Conservation (phyloP, 352 stramenopile genomes). For the Phytopythium delawarense region DNA sequence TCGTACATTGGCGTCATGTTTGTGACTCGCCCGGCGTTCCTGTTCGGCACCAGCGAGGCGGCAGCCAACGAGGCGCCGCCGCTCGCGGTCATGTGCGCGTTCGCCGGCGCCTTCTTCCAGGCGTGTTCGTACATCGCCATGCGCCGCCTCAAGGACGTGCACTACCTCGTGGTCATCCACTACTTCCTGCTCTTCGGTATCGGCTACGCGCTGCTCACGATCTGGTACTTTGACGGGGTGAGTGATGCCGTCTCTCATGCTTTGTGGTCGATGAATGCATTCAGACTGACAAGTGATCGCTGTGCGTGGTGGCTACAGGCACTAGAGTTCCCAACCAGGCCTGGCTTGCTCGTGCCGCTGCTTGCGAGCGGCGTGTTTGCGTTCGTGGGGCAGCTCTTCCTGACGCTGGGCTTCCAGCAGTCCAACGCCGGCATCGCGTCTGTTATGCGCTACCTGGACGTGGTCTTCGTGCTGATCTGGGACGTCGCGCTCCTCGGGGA, state of each 20-base stretch:
- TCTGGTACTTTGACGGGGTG: constrained; percentile 23
- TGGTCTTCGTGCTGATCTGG: constrained; percentile 70
- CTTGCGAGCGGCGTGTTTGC: constrained; percentile 15
- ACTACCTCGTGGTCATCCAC: constrained; percentile 32
- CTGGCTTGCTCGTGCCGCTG: constrained; percentile 4
- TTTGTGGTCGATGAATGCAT: not conserved
- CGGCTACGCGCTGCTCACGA: constrained; percentile 23
- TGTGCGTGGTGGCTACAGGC: constrained; percentile 2
- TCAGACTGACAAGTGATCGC: not conserved
- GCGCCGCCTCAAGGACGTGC: constrained; percentile 27
- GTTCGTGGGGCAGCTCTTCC: constrained; percentile 39
- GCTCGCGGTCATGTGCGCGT: constrained; percentile 29
- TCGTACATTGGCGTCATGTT: constrained; percentile 25
- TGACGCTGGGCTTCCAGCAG: constrained; percentile 50
- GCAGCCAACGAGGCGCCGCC: constrained; percentile 11
- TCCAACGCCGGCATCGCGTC: constrained; percentile 35
- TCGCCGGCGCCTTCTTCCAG: constrained; percentile 24
- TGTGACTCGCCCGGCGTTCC: constrained; percentile 14
- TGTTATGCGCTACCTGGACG: constrained; percentile 49
- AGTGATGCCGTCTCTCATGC: constrained; percentile 3
- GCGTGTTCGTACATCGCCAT: constrained; percentile 35
- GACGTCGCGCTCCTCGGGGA: constrained; percentile 58
- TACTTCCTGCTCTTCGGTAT: constrained; percentile 42
- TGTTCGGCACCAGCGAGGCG: constrained; percentile 11
- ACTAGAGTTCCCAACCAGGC: constrained; percentile 11